Conservation (phyloP, 2,329 filamentous ascomycete genomes). For the Sporothrix luriei region DNA sequence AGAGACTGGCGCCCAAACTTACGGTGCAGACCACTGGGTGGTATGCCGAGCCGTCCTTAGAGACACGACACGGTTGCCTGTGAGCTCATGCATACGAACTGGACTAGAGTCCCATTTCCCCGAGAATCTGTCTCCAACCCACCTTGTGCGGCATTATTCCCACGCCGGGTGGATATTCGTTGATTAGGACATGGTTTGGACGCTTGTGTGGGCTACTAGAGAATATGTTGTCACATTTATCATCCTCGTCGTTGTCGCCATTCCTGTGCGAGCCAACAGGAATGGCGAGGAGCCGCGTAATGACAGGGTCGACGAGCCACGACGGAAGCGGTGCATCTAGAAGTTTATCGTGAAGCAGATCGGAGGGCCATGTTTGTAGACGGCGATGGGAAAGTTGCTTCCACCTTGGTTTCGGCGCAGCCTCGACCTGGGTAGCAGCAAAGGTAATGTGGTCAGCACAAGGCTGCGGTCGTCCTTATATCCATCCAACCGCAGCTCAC, state of each 20-base stretch:
- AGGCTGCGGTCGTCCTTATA: neutral
- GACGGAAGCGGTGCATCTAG: conserved; percentile 71
- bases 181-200: conserved; percentile 91
- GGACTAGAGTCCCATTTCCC: neutral
- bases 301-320: conserved; percentile 73
- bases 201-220: conserved; percentile 67
- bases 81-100: conserved; percentile 10
- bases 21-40: conserved; percentile 87
- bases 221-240: conserved; percentile 52
- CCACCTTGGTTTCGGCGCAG: conserved; percentile 76
- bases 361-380: conserved; percentile 86
- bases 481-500: conserved; percentile 46
- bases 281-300: conserved; percentile 62
- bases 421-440: conserved; percentile 50
- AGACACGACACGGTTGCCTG: neutral
- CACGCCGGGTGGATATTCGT: conserved; percentile 83
- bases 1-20: conserved; percentile 75
- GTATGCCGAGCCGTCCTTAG: conserved; percentile 77
- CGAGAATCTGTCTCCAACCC: conserved; percentile 6
- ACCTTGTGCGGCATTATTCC: conserved; percentile 96
- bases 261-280: conserved; percentile 41
- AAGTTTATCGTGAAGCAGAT: conserved; percentile 76
- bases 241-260: conserved; percentile 33
- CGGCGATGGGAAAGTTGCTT: conserved; percentile 84
- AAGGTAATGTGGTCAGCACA: conserved; percentile 2